Base-by-base conservation (phyloP, 164 flowering plant species). In the Chimonanthus salicifolius region DNA sequence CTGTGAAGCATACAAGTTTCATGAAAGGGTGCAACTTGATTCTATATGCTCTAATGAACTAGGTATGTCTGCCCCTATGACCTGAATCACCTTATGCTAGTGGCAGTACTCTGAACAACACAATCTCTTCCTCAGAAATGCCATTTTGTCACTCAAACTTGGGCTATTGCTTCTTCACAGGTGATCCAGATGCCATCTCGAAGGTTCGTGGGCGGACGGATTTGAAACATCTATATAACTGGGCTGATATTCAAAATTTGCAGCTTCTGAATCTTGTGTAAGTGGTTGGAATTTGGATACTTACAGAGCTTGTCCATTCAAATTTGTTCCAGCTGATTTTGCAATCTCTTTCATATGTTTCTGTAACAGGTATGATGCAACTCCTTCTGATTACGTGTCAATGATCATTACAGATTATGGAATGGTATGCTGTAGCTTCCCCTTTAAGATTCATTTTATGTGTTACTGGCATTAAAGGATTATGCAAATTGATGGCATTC, bases 21-120 rank as follows among this genome's bases (percentile, higher is more conserved):
- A 94, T 71, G 98, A 92, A 76, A 84, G 98, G 81, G 98, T 94
- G 20, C 98, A 89, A 76, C 97, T 94, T 77, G 98, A 94, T 85
- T 94, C 98, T 66, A 91, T 94, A 72, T 94, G 98, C 86, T 88
- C 87, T 46, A 92, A 94, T 78, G 97, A 94, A 80, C 90, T 94
- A 16, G 98, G 97, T 94, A 88, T 69, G 85, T 16, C 44, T 47
- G 58, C 47, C 60, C 64, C 51, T 51, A 13, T 33, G 33, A 33
- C 33, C 33, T 33, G 33, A 49, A 71, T 7, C 15, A 65, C 66
- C 60, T 43, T 49, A 45, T 62, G 58, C 10, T 5, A 10, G 20
- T n/a, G 20, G 44, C 47, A 43, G 7, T 15, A 47, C 49, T 33
- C 66, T 63, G 44, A 66, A 66, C 49, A 44, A 33, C 16, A 4